Evolutionary conservation across 768 basidiomycete species (phyloP), one percentile per base, ranked within the genome.

Genomic region (Lentinula lateritia): DNA sequence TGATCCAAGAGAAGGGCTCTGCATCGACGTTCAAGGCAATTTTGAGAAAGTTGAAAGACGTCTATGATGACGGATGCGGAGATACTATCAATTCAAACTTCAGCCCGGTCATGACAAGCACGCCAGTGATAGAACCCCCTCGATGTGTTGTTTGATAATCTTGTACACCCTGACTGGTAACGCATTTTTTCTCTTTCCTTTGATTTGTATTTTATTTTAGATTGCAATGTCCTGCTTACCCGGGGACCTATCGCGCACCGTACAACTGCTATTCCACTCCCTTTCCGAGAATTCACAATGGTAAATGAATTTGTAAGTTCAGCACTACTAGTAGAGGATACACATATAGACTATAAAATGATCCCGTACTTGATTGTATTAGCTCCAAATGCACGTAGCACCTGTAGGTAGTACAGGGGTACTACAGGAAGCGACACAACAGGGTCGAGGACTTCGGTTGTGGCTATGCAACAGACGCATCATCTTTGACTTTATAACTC

Each of bases 1-100:
- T 98, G 66, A 82, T 91, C 23, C 87, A 92, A 65, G 95, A 97
- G 78, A 97, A 94, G 73, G 95, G 95, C 28, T 92, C 93, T 6
- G 81, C 90, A 69, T 89, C 92, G 59, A 88, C 90, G 50, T 96
- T 97, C 78, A 88, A 87, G 72, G 76, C 80, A 5, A 78, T 94
- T 10, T 92, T 89, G 78, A 83, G 83, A 68, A 82, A 83, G 65
- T 71, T 95, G 66, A 83, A 87, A 68, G 84, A 86, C 43, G 82
- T 85, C 64, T 94, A 92, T 84, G 76, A 74, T 39, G 67, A 71
- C 70, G 71, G 59, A 12, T 52, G 34, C 52, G 59, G 50, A 13
- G 45, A 42, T 15, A 39, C 8, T 52, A 65, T 66, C 43, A 72
- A 73, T 68, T 70, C 67, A 43, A 75, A 69, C 64, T 75, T 75